Percentiles rank a stretch among this genome's conserved stretches.
Evolutionary conservation across 2,329 filamentous ascomycete genomes (phyloP).

Genomic region (Xylaria sp.): DNA sequence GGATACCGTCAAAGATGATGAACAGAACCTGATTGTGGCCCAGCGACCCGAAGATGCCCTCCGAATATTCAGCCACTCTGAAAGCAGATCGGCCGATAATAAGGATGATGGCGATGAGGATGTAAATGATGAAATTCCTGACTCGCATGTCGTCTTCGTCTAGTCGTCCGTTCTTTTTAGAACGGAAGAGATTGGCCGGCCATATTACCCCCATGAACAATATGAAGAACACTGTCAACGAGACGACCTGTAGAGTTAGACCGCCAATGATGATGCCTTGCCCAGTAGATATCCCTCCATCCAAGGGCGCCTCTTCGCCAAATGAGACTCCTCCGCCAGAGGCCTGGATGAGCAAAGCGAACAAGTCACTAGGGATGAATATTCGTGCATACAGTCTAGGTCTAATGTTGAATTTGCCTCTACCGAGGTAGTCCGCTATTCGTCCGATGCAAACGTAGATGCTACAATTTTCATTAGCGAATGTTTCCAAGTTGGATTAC

Average conservation of each 20-base stretch:
- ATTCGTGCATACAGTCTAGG: conserved; percentile 34
- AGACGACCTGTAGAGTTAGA: conserved; percentile 32
- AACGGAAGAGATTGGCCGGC: conserved; percentile 30
- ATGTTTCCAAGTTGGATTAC: background rate
- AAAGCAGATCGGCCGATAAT: conserved; percentile 34
- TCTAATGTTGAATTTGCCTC: conserved; percentile 36
- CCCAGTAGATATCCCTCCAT: conserved; percentile 28
- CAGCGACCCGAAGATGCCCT: conserved; percentile 27
- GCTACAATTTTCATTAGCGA: conserved; percentile 18
- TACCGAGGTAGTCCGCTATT: conserved; percentile 37
- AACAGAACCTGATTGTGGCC: conserved; percentile 33
- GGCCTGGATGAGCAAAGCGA: conserved; percentile 34
- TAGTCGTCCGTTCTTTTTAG: background rate
- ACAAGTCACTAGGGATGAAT: conserved; percentile 33
- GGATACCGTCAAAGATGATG: conserved; percentile 36
- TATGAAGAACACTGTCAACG: conserved; percentile 33
- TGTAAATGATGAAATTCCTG: conserved; percentile 28
- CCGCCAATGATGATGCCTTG: conserved; percentile 33
- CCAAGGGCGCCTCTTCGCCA: background rate
- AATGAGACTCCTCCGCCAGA: conserved; percentile 31
- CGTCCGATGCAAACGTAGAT: conserved; percentile 38
- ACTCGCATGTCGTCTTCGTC: conserved; percentile 23
- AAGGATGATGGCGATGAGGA: conserved; percentile 31
- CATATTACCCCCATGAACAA: conserved; percentile 34
- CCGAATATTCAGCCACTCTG: conserved; percentile 31